These are phyloP conservation scores for Mycena haematopus DNA, from an alignment of 768 basidiomycete genomes.

Conservation along the genomic window DNA sequence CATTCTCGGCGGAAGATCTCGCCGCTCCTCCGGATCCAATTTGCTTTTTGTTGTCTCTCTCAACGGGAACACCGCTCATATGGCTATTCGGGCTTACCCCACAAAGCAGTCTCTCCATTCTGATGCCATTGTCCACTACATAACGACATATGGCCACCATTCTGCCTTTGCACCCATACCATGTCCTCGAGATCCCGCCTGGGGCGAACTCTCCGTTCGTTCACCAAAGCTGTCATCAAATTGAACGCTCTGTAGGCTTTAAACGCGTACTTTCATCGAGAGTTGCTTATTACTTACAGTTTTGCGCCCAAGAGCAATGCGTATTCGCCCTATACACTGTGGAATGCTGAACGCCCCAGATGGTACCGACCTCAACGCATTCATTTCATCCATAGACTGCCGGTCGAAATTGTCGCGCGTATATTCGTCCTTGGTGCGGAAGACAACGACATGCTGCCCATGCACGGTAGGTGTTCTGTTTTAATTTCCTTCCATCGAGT, in stretches of 20 bases:
- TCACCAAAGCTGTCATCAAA: conserved; percentile 12
- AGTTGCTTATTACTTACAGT: conserved; percentile 6
- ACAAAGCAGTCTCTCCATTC: conserved; percentile 25
- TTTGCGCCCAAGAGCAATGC: conserved; percentile 20
- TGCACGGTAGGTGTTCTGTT: background rate
- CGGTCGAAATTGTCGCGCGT: conserved; percentile 66
- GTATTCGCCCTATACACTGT: conserved; percentile 4
- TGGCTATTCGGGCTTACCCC: conserved; percentile 26
- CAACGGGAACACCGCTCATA: conserved; percentile 12
- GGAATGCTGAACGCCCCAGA: conserved; percentile 21
- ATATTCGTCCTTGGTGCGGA: conserved; percentile 68
- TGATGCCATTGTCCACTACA: conserved; percentile 23
- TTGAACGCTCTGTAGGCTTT: conserved; percentile 18
- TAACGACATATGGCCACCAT: conserved; percentile 5
- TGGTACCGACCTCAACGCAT: conserved; percentile 31
- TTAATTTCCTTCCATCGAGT: background rate
- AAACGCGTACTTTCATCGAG: background rate
- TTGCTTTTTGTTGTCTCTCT: conserved; percentile 28
- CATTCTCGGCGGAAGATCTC: conserved; percentile 22
- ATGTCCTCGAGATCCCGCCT: conserved; percentile 19
- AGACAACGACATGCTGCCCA: conserved; percentile 61
- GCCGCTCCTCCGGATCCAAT: conserved; percentile 28
- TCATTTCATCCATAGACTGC: conserved; percentile 65
- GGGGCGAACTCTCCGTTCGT: conserved; percentile 17
- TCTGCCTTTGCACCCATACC: background rate